phyloP scores from a whole-genome alignment of 352 stramenopile species.

The Pythium phragmiticola region DNA sequence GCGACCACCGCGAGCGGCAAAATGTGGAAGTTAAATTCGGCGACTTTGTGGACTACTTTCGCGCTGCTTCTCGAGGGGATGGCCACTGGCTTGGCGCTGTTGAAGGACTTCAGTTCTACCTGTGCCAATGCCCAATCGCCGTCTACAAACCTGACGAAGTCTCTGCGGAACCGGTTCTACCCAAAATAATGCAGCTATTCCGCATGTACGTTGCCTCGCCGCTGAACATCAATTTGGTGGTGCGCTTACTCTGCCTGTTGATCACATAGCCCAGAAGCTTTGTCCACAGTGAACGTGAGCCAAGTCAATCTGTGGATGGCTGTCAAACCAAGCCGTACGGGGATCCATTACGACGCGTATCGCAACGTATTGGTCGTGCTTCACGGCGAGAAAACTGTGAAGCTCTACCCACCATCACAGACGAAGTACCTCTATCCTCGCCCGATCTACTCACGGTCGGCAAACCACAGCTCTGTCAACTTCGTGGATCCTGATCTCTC shows the following conservation, averaged over 20 bases:
- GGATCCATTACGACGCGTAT: slow-evolving; percentile 83
- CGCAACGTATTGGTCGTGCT: slow-evolving; percentile 77
- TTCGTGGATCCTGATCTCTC: slow-evolving; percentile 38
- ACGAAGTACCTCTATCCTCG: slow-evolving; percentile 51
- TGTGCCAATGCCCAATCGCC: slow-evolving; percentile 79
- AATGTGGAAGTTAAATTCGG: slow-evolving; percentile 80
- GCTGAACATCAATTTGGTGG: neutral
- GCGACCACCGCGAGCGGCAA: slow-evolving; percentile 56
- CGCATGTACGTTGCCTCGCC: slow-evolving; percentile 38
- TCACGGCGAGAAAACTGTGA: slow-evolving; percentile 65
- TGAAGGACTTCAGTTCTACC: slow-evolving; percentile 77
- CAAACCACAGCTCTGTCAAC: slow-evolving; percentile 76
- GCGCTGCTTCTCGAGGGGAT: slow-evolving; percentile 35
- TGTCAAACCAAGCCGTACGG: slow-evolving; percentile 52
- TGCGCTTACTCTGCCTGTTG: neutral
- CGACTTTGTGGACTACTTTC: slow-evolving; percentile 78
- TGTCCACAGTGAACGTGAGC: slow-evolving; percentile 41
- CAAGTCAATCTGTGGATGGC: slow-evolving; percentile 89
- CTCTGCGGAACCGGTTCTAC: slow-evolving; percentile 40
- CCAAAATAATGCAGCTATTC: slow-evolving; percentile 57
- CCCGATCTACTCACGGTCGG: slow-evolving; percentile 65
- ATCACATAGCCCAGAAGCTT: slow-evolving; percentile 37
- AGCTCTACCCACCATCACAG: slow-evolving; percentile 65
- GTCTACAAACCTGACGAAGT: slow-evolving; percentile 49
- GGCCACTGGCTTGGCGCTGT: slow-evolving; percentile 71